Conservation (phyloP, 441 rosid genomes). For the Bocquillonia castaneifolia region DNA sequence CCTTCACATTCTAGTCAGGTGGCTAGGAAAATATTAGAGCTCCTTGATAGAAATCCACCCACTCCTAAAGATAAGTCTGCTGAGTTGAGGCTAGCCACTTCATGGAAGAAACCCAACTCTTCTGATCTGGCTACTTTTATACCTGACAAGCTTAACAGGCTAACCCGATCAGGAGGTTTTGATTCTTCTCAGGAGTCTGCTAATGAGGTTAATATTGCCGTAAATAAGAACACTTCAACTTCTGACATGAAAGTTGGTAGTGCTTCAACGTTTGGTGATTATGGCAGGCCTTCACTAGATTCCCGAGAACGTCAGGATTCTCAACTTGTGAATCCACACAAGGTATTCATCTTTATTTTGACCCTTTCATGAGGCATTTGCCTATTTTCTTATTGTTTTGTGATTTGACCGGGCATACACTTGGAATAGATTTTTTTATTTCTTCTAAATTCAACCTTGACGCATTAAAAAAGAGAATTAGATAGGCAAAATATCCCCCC, state of each 20-base stretch:
- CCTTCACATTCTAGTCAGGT: conserved; percentile 71
- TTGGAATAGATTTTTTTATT: neutral
- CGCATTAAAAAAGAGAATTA: conserved; percentile 1
- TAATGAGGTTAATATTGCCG: conserved; percentile 25
- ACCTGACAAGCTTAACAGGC: conserved; percentile 28
- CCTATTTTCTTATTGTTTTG: neutral
- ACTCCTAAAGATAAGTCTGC: conserved; percentile 63
- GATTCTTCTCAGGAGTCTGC: conserved; percentile 25
- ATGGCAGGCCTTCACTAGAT: conserved; percentile 30
- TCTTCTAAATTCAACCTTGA: neutral
- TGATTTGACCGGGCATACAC: neutral
- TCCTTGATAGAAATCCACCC: conserved; percentile 59
- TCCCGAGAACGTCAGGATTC: conserved; percentile 31
- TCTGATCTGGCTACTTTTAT: conserved; percentile 28
- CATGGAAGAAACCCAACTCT: conserved; percentile 42
- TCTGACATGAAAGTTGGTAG: conserved; percentile 30
- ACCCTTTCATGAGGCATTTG: conserved; percentile 1
- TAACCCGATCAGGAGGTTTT: conserved; percentile 26
- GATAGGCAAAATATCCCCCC: too few species aligned
- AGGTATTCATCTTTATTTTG: conserved; percentile 35
- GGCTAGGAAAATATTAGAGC: conserved; percentile 74
- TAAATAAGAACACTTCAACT: conserved; percentile 27
- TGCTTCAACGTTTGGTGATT: conserved; percentile 21
- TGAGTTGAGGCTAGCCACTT: conserved; percentile 68
- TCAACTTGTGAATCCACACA: conserved; percentile 21